These are phyloP conservation scores for Candida glaebosa DNA, from an alignment of 805 yeast genomes.

Conservation along the genomic window DNA sequence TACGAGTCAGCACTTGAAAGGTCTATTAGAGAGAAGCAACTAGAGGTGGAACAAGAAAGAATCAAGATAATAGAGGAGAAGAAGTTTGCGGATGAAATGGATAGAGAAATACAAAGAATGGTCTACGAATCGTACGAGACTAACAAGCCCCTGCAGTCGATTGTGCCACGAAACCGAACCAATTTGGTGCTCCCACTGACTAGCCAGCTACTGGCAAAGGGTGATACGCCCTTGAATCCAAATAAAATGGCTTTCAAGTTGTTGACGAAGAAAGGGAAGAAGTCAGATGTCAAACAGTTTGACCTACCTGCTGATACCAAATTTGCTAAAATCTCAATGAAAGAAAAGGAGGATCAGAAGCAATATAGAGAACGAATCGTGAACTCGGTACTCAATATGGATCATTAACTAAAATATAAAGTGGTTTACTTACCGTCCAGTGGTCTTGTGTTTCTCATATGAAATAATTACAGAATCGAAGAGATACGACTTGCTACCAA, in stretches of 20 bases:
- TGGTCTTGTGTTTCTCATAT: background rate
- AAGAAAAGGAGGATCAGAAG: conserved; percentile 48
- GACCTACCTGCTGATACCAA: conserved; percentile 51
- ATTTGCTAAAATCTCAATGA: conserved; percentile 50
- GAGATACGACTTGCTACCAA: too few relatives aligned
- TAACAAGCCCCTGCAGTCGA: conserved; percentile 19
- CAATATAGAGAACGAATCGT: conserved; percentile 57
- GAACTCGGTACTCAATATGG: conserved; percentile 48
- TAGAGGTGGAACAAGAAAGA: conserved; percentile 11
- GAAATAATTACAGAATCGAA: background rate
- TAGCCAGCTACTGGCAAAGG: conserved; percentile 4
- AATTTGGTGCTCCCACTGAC: conserved; percentile 9
- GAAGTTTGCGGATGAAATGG: conserved; percentile 50
- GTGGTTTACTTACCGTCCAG: too few relatives aligned
- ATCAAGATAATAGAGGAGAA: conserved; percentile 41
- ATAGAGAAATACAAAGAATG: conserved; percentile 52
- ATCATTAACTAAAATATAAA: conserved; percentile 7
- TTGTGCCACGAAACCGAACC: conserved; percentile 6
- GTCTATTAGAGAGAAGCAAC: conserved; percentile 9
- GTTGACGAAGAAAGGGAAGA: conserved; percentile 52
- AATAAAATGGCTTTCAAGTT: conserved; percentile 46
- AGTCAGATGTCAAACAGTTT: conserved; percentile 39
- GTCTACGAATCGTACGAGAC: conserved; percentile 49
- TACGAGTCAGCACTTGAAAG: conserved; percentile 12
- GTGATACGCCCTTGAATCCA: conserved; percentile 6